Conservation (phyloP, 2,329 filamentous ascomycete genomes). For the Botryosphaeria dothidea region DNA sequence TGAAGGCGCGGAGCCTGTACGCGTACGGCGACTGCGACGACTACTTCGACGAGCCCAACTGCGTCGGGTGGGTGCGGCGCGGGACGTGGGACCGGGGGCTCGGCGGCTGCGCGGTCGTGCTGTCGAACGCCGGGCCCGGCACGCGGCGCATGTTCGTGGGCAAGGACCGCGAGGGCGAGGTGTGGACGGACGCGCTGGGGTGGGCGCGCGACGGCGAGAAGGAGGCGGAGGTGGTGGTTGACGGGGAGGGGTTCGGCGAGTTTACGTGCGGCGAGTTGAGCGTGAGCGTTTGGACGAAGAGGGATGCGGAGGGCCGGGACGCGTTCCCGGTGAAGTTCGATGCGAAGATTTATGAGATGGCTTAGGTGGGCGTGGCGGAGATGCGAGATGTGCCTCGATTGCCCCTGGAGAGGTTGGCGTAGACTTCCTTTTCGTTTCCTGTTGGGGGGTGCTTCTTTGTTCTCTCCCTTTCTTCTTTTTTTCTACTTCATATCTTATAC, state of each 20-base stretch:
- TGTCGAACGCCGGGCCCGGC: slow-evolving; percentile 54
- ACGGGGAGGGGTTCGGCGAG: slow-evolving; percentile 57
- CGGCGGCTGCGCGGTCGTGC: slow-evolving; percentile 44
- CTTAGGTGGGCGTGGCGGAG: slow-evolving; percentile 30
- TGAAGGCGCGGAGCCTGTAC: slow-evolving; percentile 64
- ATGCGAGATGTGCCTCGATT: too few relatives aligned
- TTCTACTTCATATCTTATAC: too few relatives aligned
- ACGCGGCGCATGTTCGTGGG: slow-evolving; percentile 66
- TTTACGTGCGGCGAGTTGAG: slow-evolving; percentile 58
- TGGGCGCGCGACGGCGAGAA: slow-evolving; percentile 46
- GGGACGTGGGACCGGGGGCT: slow-evolving; percentile 45
- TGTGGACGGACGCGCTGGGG: slow-evolving; percentile 64
- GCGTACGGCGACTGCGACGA: slow-evolving; percentile 66
- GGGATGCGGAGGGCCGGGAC: slow-evolving; percentile 37
- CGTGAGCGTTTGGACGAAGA: slow-evolving; percentile 60
- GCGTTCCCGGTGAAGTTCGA: slow-evolving; percentile 23
- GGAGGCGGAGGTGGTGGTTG: slow-evolving; percentile 58
- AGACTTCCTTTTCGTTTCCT: too few relatives aligned
- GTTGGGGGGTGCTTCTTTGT: too few relatives aligned
- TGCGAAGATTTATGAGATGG: slow-evolving; percentile 40
- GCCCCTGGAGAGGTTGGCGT: background rate
- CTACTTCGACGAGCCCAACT: slow-evolving; percentile 61
- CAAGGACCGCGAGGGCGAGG: slow-evolving; percentile 56
- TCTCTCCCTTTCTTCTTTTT: too few relatives aligned
- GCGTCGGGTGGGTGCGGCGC: slow-evolving; percentile 62